These are phyloP conservation scores for Agmasoma carcini DNA, from an alignment of 371 early-diverging fungal species.

Conservation along the genomic window DNA sequence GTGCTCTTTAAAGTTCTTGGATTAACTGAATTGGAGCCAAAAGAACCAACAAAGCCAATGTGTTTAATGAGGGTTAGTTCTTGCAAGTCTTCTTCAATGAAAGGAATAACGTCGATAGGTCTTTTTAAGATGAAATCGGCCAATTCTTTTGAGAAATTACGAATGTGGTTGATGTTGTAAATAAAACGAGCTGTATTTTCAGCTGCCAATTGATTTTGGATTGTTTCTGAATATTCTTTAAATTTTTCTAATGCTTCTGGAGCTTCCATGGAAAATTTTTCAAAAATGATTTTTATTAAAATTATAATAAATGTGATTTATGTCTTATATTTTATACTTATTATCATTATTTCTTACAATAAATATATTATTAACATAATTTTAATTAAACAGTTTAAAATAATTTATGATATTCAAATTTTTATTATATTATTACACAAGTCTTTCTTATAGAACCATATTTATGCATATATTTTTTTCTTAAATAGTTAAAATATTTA, in stretches of 20 bases:
- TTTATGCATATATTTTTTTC: no score
- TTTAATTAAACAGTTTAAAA: no score
- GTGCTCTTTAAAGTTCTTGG: conserved; percentile 72
- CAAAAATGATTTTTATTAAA: background rate
- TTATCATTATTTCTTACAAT: no score
- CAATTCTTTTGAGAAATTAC: conserved; percentile 42
- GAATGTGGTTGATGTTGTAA: conserved; percentile 45
- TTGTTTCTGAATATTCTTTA: conserved; percentile 8
- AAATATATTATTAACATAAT: no score
- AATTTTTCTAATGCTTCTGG: conserved; percentile 19
- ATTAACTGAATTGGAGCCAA: conserved; percentile 71
- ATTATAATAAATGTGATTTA: no score
- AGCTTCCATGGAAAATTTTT: conserved; percentile 2
- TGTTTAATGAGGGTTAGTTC: background rate
- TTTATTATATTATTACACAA: no score
- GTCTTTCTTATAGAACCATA: no score
- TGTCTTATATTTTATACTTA: no score
- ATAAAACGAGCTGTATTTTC: conserved; percentile 29
- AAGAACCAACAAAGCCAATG: conserved; percentile 71
- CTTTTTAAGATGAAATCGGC: conserved; percentile 34
- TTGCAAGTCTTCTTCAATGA: conserved; percentile 45
- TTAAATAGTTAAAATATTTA: no score
- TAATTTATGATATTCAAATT: no score
- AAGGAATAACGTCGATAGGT: conserved; percentile 44
- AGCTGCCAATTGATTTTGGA: background rate